These are phyloP conservation scores for Coemansia sp. DNA, from an alignment of 192 early-diverging fungal species.

Conservation along the genomic window DNA sequence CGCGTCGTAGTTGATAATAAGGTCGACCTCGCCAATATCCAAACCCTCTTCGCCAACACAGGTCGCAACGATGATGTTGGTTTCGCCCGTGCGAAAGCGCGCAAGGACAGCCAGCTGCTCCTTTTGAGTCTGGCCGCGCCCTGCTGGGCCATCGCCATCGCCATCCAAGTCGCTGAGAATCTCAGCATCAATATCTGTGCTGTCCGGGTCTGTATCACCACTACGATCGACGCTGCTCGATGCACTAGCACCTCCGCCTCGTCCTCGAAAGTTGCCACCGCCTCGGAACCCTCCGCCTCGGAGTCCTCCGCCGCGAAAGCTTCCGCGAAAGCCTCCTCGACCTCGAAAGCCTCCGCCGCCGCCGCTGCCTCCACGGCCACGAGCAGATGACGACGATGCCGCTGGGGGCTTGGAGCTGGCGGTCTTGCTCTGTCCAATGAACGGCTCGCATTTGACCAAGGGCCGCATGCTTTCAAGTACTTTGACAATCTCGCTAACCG, in stretches of 20 bases:
- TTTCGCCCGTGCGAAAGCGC: conserved; percentile 74
- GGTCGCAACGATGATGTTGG: conserved; percentile 89
- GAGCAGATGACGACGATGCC: background rate
- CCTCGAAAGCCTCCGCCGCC: conserved; percentile 6
- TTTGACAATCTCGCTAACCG: conserved; percentile 82
- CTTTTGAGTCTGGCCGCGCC: conserved; percentile 83
- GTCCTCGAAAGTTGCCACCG: background rate
- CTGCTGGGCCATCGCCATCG: conserved; percentile 22
- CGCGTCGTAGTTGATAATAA: conserved; percentile 89
- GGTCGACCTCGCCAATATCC: conserved; percentile 95
- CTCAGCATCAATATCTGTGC: background rate
- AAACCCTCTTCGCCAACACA: conserved; percentile 95
- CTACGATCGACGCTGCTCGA: background rate
- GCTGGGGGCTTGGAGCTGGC: background rate
- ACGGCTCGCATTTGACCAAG: conserved; percentile 66
- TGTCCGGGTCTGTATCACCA: background rate
- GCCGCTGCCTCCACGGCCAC: conserved; percentile 21
- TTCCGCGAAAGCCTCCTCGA: conserved; percentile 8
- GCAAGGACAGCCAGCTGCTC: conserved; percentile 80
- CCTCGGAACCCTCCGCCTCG: conserved; percentile 3
- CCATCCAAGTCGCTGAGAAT: background rate
- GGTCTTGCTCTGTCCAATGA: conserved; percentile 77
- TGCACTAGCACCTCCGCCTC: background rate
- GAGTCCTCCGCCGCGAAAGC: too few relatives aligned
- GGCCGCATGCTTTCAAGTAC: conserved; percentile 68